These are phyloP conservation scores for Phaeolepiota aurea DNA, from an alignment of 768 basidiomycete species.

Conservation along the genomic window DNA sequence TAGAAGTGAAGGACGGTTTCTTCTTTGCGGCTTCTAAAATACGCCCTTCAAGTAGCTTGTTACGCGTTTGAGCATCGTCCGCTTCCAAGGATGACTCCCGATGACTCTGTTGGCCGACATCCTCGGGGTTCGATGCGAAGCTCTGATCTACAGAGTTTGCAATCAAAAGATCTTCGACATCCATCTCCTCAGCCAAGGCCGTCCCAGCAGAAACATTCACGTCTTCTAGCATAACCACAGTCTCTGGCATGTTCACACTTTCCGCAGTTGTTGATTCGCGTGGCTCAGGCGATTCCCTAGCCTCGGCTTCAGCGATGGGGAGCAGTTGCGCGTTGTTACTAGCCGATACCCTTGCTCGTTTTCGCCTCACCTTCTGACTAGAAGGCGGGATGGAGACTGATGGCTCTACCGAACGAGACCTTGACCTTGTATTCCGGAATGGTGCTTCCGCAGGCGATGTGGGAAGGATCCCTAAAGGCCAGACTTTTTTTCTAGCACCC, in stretches of 20 bases:
- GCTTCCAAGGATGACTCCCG: conserved; percentile 12
- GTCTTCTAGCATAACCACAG: neutral
- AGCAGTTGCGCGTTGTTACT: neutral
- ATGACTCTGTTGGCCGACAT: neutral
- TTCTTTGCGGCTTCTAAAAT: neutral
- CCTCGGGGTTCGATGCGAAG: neutral
- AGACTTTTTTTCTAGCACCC: neutral
- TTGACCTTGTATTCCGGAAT: conserved; percentile 23
- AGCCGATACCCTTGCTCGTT: neutral
- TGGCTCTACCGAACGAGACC: conserved; percentile 23
- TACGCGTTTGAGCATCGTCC: conserved; percentile 19
- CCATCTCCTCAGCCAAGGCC: conserved; percentile 17
- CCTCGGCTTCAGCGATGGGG: neutral
- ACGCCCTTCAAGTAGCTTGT: neutral
- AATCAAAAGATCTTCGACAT: conserved; percentile 18
- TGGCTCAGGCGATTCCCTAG: neutral
- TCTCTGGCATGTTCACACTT: neutral
- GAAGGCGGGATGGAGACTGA: conserved; percentile 5
- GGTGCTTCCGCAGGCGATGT: conserved; percentile 10
- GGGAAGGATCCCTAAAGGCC: neutral
- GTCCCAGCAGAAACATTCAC: conserved; percentile 6
- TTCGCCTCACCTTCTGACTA: conserved; percentile 1
- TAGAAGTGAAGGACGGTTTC: neutral
- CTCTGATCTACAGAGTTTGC: conserved; percentile 5
- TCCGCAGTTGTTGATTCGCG: neutral